Conservation (phyloP, 208 protist genomes). For the Trypanosoma vivax region DNA sequence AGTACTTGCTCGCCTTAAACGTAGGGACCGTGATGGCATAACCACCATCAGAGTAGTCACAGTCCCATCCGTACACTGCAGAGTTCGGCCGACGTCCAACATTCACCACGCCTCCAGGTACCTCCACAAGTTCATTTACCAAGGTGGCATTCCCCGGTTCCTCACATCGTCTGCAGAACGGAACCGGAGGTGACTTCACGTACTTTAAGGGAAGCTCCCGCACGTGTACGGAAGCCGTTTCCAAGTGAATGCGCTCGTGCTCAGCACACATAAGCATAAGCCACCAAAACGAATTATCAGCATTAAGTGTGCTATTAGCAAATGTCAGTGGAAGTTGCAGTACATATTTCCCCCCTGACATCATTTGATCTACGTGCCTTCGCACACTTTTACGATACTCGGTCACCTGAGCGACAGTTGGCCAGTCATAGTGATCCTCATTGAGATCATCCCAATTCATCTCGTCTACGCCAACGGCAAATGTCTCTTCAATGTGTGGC, state of each 20-base stretch:
- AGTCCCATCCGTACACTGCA: constrained; percentile 94
- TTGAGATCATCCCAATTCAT: constrained; percentile 96
- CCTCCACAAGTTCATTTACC: constrained; percentile 73
- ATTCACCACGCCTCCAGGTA: constrained; percentile 61
- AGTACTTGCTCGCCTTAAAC: constrained; percentile 91
- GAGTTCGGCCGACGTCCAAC: constrained; percentile 68
- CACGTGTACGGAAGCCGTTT: constrained; percentile 95
- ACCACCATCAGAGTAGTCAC: constrained; percentile 89
- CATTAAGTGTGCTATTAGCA: constrained; percentile 63
- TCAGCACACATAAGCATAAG: constrained; percentile 94
- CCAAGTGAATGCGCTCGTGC: constrained; percentile 96
- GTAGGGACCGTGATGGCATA: constrained; percentile 71
- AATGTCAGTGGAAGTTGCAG: constrained; percentile 79
- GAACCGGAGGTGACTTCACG: constrained; percentile 44
- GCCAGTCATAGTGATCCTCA: constrained; percentile 85
- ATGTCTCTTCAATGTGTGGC: constrained; percentile 86
- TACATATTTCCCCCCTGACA: constrained; percentile 59
- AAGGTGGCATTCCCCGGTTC: constrained; percentile 39
- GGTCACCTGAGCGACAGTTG: constrained; percentile 71
- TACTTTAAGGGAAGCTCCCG: constrained; percentile 89
- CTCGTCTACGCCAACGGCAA: constrained; percentile 95
- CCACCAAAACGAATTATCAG: constrained; percentile 85
- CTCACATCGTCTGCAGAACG: constrained; percentile 73
- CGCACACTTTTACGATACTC: constrained; percentile 86
- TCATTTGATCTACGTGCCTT: constrained; percentile 65